Evolutionary conservation across 805 yeast genomes (phyloP), one percentile per base, ranked within the genome.

Genomic region (Yarrowia sp.): DNA sequence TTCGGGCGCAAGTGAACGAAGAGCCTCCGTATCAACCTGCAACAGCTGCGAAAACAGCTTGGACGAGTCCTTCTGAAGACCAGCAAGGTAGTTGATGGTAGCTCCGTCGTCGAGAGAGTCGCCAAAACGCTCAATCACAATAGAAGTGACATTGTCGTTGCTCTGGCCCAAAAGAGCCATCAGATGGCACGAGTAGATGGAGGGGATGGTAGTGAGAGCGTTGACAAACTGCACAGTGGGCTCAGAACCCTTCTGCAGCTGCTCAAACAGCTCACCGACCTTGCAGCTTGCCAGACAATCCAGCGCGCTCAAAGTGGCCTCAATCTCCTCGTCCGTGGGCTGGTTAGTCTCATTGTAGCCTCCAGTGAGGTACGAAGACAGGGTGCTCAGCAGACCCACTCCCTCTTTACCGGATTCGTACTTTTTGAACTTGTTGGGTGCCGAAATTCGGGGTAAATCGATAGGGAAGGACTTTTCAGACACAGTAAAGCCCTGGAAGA

Each of bases 241-340:
- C n/a, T 22, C 69, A 68, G 72, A 68, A 73, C 64, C 55, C 57
- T 72, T 75, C 55, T 83, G 77, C 9, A 86, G 79, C 18, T 80
- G 80, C 55, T 81, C 82, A 66, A 91, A 81, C 0, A 91, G 77
- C 1, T 79, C 78, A 4, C 81, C 74, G 5, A 92, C 77, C 58
- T 83, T 83, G 67, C 95, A 85, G 0, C 93, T 84, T 62, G 84
- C 84, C 61, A 93, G 81, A 73, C 98, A 93, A 69, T 92, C 96
- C 47, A 88, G 77, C 0, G 97, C 89, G 5, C 91, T 86, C 13
- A 88, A 74, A 0, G 98, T 90, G 5, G 90, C 83, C 68, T 92
- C 96, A 58, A 95, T 87, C 70, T 93, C 98, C 71, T 90, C 96
- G 65, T 90, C 96, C 1, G 96, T 84, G 11, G 99, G 99, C 74